phyloP scores from a whole-genome alignment of 2,329 filamentous ascomycete genomes.

The Teratosphaeria zuluensis region DNA sequence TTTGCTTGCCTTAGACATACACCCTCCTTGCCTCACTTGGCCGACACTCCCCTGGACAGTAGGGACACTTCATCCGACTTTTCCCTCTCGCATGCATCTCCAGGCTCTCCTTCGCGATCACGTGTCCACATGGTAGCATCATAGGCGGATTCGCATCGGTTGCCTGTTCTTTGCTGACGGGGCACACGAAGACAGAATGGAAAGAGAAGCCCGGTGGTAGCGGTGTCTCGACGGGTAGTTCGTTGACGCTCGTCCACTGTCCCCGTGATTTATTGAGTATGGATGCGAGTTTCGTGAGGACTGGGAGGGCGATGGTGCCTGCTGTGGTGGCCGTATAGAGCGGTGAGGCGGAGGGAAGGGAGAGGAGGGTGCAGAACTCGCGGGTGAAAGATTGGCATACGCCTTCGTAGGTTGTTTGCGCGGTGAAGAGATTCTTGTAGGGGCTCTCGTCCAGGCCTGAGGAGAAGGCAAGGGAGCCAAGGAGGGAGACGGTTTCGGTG shows the following conservation, averaged over 20 bases:
- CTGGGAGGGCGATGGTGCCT: slow-evolving; percentile 82
- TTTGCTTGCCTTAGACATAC: slow-evolving; percentile 18
- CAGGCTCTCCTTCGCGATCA: slow-evolving; percentile 77
- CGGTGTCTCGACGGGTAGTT: slow-evolving; percentile 67
- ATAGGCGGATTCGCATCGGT: slow-evolving; percentile 90
- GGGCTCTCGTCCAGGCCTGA: slow-evolving; percentile 67
- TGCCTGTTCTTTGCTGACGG: slow-evolving; percentile 91
- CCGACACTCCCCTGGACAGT: slow-evolving; percentile 79
- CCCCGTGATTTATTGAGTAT: slow-evolving; percentile 85
- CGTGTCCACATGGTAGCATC: slow-evolving; percentile 94
- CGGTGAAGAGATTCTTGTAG: slow-evolving; percentile 69
- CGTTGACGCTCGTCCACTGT: slow-evolving; percentile 87
- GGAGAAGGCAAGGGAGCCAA: slow-evolving; percentile 69
- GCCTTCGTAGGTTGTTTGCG: slow-evolving; percentile 66
- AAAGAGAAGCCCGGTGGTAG: slow-evolving; percentile 60
- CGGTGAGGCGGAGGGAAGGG: slow-evolving; percentile 81
- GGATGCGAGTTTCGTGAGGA: slow-evolving; percentile 74
- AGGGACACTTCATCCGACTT: slow-evolving; percentile 80
- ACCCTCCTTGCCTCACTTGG: slow-evolving; percentile 67
- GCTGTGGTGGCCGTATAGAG: slow-evolving; percentile 89
- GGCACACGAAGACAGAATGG: slow-evolving; percentile 96
- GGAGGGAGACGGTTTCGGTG: slow-evolving; percentile 69
- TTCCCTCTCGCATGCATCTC: slow-evolving; percentile 67
- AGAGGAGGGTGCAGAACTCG: slow-evolving; percentile 88
- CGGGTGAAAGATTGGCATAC: slow-evolving; percentile 65